Conservation (phyloP, 1,139 yeast species). For the Kazachstania sp. region DNA sequence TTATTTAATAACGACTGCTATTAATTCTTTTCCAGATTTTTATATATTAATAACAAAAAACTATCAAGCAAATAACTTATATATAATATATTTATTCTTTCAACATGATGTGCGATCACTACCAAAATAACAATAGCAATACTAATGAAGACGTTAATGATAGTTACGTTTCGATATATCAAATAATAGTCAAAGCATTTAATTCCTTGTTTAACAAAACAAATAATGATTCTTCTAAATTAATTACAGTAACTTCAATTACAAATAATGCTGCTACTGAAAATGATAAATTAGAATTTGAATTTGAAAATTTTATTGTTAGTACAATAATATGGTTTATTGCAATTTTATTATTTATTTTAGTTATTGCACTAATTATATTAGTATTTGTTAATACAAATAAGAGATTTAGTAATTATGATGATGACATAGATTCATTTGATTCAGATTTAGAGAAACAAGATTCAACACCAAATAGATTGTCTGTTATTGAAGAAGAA, state of each 20-base stretch:
- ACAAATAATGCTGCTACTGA: not conserved
- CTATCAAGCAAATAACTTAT: no score
- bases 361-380: constrained; percentile 1
- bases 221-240: not conserved
- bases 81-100: not conserved
- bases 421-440: not conserved
- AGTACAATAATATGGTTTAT: constrained; percentile 4
- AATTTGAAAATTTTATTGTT: constrained; percentile 3
- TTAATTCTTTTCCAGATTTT: no score
- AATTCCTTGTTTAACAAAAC: not conserved
- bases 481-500: not conserved
- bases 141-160: not conserved
- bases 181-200: not conserved
- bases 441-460: constrained; percentile 3
- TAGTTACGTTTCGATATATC: not conserved
- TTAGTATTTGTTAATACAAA: not conserved
- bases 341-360: constrained; percentile 1
- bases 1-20: no score
- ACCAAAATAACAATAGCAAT: not conserved
- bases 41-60: not conserved
- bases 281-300: constrained; percentile 2
- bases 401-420: not conserved
- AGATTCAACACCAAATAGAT: not conserved
- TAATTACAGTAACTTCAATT: not conserved
- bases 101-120: not conserved